Evolutionary conservation across 169 alveolate genomes (phyloP).

Genomic region (Besnoitia besnoiti): DNA sequence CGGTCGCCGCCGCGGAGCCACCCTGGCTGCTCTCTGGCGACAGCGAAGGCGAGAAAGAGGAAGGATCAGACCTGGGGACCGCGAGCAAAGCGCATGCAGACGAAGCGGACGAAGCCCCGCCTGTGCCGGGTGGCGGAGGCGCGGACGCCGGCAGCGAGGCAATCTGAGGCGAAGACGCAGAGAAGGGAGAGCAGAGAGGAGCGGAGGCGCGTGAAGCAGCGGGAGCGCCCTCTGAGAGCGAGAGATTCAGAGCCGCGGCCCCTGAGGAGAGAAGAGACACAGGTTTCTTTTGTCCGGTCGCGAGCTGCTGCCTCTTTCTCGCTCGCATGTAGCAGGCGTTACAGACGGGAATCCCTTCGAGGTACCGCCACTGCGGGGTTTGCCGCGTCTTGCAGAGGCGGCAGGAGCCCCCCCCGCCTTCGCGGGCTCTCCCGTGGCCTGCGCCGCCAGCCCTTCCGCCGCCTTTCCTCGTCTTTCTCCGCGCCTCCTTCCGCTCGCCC

Average conservation of each 20-base stretch:
- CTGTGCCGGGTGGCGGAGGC: too few relatives aligned
- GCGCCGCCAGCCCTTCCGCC: not conserved
- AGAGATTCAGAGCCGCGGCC: too few relatives aligned
- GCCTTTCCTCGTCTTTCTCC: not conserved
- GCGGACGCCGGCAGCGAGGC: too few relatives aligned
- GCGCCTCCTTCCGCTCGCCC: not conserved
- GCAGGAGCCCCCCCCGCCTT: conserved; percentile 23
- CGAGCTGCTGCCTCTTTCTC: conserved; percentile 69
- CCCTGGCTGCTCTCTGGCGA: too few relatives aligned
- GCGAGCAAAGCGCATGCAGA: too few relatives aligned
- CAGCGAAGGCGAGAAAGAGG: too few relatives aligned
- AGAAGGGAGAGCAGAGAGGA: not conserved
- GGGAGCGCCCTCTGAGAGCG: too few relatives aligned
- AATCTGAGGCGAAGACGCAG: too few relatives aligned
- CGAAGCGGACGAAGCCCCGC: too few relatives aligned
- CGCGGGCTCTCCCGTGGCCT: not conserved
- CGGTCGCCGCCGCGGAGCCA: too few relatives aligned
- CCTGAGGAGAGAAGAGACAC: not conserved
- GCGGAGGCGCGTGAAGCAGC: not conserved
- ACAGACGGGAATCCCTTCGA: conserved; percentile 79
- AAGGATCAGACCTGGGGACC: too few relatives aligned
- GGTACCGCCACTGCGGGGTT: conserved; percentile 81
- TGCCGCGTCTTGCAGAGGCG: conserved; percentile 43
- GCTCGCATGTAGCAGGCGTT: conserved; percentile 83
- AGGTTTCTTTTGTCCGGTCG: not conserved